Evolutionary conservation across 1,284 basidiomycete genomes (phyloP), one percentile per base, ranked within the genome.

Genomic region (Ganoderma multipileum): DNA sequence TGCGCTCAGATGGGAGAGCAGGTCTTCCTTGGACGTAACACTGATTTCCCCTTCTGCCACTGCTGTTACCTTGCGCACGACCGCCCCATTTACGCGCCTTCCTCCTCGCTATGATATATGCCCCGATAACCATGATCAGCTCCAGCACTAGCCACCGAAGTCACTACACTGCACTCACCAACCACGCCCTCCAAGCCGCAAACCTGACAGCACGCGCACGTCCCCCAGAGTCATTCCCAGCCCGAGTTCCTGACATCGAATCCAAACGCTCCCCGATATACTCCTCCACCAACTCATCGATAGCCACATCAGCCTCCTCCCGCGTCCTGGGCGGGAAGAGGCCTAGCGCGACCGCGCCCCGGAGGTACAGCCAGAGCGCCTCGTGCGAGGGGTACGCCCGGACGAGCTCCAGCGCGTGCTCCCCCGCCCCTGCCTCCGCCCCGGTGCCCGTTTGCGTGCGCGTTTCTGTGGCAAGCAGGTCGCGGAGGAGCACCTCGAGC

Each of bases 351-450:
- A 76, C 28, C 71, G 73, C 74, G 12, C 74, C 71, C 4, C 87
- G 82, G 47, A 88, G 72, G 77, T 89, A 91, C 70, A 88, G 79
- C 89, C 90, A 91, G 36, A 91, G 80, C 0, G 89, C 78, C 73
- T 91, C 88, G 68, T 90, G 87, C 44, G 80, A 71, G 6, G 89
- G 85, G 73, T 86, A 90, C 33, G 79, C 71, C 26, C 72, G 71
- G 12, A 89, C 75, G 33, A 91, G 83, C 12, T 81, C 80, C 42
- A 82, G 69, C 20, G 87, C 85, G 72, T 90, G 87, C 58, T 16
- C 11, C 55, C 14, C 28, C 42, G 58, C 52, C n/a, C 47, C 52
- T 9, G 20, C 50, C 0, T 42, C 41, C 44, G n/a, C 8, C 18
- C 2, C 20, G n/a, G 47, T 12, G 2, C 18, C 2, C 20, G n/a